These are phyloP conservation scores for Botrytis fabae DNA, from an alignment of 2,329 filamentous ascomycete species.

Conservation along the genomic window DNA sequence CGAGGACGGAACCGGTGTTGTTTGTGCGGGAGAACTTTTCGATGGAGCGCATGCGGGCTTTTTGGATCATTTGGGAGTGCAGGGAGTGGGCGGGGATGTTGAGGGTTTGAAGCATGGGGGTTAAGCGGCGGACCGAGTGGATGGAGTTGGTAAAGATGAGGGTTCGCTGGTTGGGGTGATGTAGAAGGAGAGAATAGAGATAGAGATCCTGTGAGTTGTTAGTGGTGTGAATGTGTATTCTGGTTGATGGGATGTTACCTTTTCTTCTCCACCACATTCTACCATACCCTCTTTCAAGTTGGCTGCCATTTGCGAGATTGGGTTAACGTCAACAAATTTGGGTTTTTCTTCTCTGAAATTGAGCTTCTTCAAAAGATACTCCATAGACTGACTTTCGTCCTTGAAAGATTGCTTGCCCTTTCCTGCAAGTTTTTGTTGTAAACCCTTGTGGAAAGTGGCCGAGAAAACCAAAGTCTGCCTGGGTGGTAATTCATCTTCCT, in stretches of 20 bases:
- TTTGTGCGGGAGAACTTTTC: conserved; percentile 78
- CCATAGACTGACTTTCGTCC: conserved; percentile 79
- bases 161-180: conserved; percentile 77
- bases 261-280: conserved; percentile 90
- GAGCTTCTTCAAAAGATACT: conserved; percentile 86
- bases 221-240: conserved; percentile 27
- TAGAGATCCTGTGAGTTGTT: conserved; percentile 69
- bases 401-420: conserved; percentile 64
- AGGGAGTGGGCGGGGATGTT: conserved; percentile 73
- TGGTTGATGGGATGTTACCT: conserved; percentile 53
- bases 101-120: conserved; percentile 80
- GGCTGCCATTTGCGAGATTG: conserved; percentile 82
- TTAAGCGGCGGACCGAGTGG: conserved; percentile 81
- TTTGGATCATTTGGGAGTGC: conserved; percentile 94
- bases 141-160: conserved; percentile 97
- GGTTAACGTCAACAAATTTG: conserved; percentile 90
- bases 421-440: conserved; percentile 87
- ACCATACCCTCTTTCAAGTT: conserved; percentile 85
- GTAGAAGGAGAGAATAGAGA: conserved; percentile 81
- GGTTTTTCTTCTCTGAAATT: conserved; percentile 83
- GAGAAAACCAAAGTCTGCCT: conserved; percentile 95
- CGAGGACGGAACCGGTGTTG: conserved; percentile 63
- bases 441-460: conserved; percentile 86
- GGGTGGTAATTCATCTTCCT: conserved; percentile 48
- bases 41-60: conserved; percentile 87